Conservation (phyloP, 1,139 yeast genomes). For the Wickerhamomyces sp. region DNA sequence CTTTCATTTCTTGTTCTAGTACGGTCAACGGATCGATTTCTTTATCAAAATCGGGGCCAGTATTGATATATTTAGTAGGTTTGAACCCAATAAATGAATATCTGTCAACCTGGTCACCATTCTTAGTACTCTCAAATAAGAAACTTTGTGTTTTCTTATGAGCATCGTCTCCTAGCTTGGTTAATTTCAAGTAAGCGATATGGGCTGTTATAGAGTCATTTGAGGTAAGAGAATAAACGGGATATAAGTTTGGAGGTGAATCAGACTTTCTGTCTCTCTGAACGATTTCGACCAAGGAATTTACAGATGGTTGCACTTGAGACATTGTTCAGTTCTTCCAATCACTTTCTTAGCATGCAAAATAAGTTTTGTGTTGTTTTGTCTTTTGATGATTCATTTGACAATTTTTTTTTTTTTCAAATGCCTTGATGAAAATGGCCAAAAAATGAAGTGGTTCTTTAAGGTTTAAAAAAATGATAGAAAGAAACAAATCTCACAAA, state of each 20-base stretch:
- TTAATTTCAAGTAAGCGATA: constrained; percentile 79
- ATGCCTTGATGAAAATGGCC: not conserved
- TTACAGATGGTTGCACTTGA: constrained; percentile 57
- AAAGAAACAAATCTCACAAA: too few relatives aligned
- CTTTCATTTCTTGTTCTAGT: constrained; percentile 67
- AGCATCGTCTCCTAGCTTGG: constrained; percentile 56
- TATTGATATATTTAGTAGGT: constrained; percentile 76
- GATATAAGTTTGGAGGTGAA: constrained; percentile 58
- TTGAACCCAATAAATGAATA: constrained; percentile 86
- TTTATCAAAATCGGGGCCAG: constrained; percentile 57
- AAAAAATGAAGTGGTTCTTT: too few relatives aligned
- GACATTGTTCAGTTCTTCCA: too few relatives aligned
- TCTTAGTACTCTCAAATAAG: constrained; percentile 80
- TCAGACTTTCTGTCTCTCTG: constrained; percentile 31
- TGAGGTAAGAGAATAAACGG: constrained; percentile 70
- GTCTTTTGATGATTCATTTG: not conserved
- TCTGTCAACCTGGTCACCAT: constrained; percentile 85
- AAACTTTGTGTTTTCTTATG: constrained; percentile 61
- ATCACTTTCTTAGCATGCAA: too few relatives aligned
- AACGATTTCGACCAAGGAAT: constrained; percentile 42
- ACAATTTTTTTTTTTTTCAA: not conserved
- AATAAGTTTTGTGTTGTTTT: not conserved
- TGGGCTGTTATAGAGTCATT: constrained; percentile 85
- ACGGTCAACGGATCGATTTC: constrained; percentile 75
- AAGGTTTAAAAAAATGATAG: too few relatives aligned